Evolutionary conservation across 176 grass and related monocot genomes (phyloP).

Genomic region (Rhynchospora tenuis): DNA sequence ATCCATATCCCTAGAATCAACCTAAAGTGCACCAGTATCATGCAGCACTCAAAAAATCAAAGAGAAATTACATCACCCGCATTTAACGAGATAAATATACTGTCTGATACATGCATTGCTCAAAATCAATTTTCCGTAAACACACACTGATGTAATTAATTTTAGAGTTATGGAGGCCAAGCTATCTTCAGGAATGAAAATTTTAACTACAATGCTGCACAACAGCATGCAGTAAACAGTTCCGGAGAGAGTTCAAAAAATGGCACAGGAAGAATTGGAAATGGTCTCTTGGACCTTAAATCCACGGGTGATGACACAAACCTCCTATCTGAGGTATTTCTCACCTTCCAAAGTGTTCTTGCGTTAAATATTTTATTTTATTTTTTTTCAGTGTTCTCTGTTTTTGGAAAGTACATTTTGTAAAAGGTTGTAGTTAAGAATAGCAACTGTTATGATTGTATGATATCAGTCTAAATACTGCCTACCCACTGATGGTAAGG

Average conservation of each 20-base stretch:
- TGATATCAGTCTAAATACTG: background rate
- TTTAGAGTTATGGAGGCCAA: conserved; percentile 32
- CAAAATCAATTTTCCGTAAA: background rate
- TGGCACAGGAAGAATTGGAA: conserved; percentile 19
- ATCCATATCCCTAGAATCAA: background rate
- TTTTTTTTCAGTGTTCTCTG: background rate
- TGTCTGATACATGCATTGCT: background rate
- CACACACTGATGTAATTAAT: background rate
- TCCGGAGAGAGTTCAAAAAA: background rate
- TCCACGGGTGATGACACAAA: conserved; percentile 21
- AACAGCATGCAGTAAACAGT: background rate
- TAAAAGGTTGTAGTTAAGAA: background rate
- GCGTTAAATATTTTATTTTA: background rate
- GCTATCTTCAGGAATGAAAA: conserved; percentile 26
- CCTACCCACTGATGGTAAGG: background rate
- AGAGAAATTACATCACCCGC: background rate
- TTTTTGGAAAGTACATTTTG: background rate
- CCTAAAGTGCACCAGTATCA: background rate
- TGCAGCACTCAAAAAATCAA: background rate
- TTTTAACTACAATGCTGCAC: conserved; percentile 1
- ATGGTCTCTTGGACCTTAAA: conserved; percentile 43
- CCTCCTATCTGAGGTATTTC: conserved; percentile 41
- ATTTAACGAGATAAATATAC: background rate
- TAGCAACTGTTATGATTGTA: background rate
- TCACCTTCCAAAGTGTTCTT: background rate